Conservation (phyloP, 768 basidiomycete genomes). For the Mycena kentingensis region DNA sequence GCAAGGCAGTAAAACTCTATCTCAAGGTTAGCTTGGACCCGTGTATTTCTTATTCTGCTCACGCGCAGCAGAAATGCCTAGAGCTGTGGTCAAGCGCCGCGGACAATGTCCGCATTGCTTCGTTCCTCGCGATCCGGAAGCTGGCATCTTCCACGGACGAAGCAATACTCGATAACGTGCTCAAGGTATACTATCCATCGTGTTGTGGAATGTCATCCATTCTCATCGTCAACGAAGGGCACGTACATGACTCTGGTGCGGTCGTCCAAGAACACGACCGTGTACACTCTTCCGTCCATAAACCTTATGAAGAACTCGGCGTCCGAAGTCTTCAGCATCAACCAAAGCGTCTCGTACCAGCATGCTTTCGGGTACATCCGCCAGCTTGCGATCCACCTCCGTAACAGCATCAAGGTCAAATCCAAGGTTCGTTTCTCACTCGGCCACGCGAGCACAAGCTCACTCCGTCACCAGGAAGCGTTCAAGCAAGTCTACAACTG, state of each 20-base stretch:
- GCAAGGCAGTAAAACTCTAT: conserved; percentile 84
- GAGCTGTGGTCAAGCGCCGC: conserved; percentile 81
- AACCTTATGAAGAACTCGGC: conserved; percentile 98
- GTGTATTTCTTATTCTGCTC: conserved; percentile 10
- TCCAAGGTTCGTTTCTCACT: conserved; percentile 59
- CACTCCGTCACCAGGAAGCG: conserved; percentile 60
- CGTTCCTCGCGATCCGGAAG: conserved; percentile 82
- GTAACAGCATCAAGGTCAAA: conserved; percentile 88
- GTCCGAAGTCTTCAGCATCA: conserved; percentile 83
- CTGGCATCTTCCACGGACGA: conserved; percentile 78
- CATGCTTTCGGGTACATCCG: conserved; percentile 96
- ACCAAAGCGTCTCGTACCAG: conserved; percentile 78
- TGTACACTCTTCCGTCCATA: conserved; percentile 86
- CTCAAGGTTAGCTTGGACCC: conserved; percentile 60
- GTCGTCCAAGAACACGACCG: conserved; percentile 80
- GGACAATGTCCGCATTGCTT: conserved; percentile 80
- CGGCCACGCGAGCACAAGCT: background rate
- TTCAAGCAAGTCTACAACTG: conserved; percentile 97
- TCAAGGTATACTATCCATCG: conserved; percentile 81
- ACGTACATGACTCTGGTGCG: conserved; percentile 88
- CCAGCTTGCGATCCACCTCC: conserved; percentile 88
- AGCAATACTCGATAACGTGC: conserved; percentile 77
- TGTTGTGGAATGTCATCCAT: conserved; percentile 1
- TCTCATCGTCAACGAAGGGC: conserved; percentile 53
- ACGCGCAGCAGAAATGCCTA: conserved; percentile 64